phyloP scores from a whole-genome alignment of 306 rosid genomes.

The Potentilla sterilis region DNA sequence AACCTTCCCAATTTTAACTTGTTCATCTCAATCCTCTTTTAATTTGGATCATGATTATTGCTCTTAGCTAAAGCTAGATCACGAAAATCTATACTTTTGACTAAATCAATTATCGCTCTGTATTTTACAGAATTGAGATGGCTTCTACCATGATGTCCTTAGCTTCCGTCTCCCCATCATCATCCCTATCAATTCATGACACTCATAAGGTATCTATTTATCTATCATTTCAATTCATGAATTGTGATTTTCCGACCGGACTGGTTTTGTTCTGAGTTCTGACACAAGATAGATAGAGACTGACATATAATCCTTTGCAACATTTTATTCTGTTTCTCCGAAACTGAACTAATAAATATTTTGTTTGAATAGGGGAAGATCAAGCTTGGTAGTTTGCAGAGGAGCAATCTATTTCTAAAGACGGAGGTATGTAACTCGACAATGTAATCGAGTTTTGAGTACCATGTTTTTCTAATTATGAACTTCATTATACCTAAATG shows the following conservation, averaged over 20 bases:
- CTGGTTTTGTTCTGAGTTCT: background rate
- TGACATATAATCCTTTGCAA: background rate
- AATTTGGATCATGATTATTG: background rate
- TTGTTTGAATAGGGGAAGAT: constrained; percentile 41
- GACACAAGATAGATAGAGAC: background rate
- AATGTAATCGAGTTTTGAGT: background rate
- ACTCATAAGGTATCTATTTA: constrained; percentile 44
- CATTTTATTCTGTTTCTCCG: background rate
- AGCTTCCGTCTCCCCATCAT: constrained; percentile 44
- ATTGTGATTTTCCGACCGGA: background rate
- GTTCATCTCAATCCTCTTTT: background rate
- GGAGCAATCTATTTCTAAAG: constrained; percentile 32
- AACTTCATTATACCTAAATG: background rate
- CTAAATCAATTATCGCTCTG: no score
- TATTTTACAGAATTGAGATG: constrained; percentile 27
- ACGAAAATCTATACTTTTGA: background rate
- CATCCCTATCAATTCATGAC: constrained; percentile 42
- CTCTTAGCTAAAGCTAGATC: background rate
- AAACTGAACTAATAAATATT: background rate
- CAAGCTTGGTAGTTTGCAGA: constrained; percentile 42
- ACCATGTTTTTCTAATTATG: no score
- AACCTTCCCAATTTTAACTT: background rate
- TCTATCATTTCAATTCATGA: background rate
- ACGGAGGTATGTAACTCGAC: constrained; percentile 33
- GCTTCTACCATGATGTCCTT: constrained; percentile 60